Evolutionary conservation across 176 grass and related monocot genomes (phyloP).

Genomic region (Stipa capillata): DNA sequence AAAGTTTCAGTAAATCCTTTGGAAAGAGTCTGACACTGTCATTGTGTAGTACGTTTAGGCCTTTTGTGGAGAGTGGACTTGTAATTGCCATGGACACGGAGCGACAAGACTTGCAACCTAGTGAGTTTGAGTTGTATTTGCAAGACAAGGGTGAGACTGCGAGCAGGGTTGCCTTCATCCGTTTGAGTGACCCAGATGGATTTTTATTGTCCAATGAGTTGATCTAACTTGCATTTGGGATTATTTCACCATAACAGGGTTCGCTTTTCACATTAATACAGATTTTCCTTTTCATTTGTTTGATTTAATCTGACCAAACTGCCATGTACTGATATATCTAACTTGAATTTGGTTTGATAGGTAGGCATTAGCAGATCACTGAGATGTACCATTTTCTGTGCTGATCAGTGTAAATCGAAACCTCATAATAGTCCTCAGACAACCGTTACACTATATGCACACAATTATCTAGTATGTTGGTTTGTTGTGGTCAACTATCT

Average conservation of each 20-base stretch:
- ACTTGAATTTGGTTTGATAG: neutral
- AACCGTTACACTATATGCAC: neutral
- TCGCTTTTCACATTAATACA: neutral
- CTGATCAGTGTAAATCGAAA: neutral
- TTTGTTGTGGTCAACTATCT: neutral
- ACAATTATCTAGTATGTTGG: neutral
- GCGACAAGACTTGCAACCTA: slow-evolving; percentile 18
- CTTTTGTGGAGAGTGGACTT: slow-evolving; percentile 62
- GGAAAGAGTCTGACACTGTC: slow-evolving; percentile 28
- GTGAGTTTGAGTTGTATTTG: slow-evolving; percentile 46
- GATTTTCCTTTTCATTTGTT: neutral
- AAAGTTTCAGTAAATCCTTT: slow-evolving; percentile 51
- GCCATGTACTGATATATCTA: neutral
- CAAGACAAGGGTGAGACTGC: slow-evolving; percentile 13
- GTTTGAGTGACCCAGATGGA: slow-evolving; percentile 68
- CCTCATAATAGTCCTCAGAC: neutral
- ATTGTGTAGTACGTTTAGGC: slow-evolving; percentile 51
- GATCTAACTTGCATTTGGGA: slow-evolving; percentile 73
- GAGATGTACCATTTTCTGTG: neutral
- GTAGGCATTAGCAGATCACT: neutral
- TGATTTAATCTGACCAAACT: neutral
- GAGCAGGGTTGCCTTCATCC: slow-evolving; percentile 45
- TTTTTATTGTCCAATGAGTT: slow-evolving; percentile 84
- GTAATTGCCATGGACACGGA: slow-evolving; percentile 56
- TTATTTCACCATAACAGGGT: slow-evolving; percentile 47